Percentiles rank a stretch among this genome's conserved stretches.
Conservation (phyloP, 1,284 basidiomycete species). For the Puccinia triticina region DNA sequence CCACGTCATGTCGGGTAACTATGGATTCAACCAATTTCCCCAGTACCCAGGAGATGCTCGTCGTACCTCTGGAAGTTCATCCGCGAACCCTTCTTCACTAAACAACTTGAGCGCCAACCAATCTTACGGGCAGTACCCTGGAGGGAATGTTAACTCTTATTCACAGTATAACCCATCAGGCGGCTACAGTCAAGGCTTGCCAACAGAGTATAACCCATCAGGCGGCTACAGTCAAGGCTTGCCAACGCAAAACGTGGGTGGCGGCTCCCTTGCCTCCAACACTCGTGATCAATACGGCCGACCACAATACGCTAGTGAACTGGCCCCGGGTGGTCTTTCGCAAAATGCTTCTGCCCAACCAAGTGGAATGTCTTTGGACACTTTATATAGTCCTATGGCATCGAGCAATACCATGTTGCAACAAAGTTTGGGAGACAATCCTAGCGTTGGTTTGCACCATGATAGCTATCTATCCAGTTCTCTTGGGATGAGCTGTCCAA, state of each 20-base stretch:
- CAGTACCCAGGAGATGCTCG: slow-evolving; percentile 15
- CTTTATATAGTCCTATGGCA: background rate
- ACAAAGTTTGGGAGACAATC: background rate
- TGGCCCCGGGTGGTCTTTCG: background rate
- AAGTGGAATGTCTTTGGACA: background rate
- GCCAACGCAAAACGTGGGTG: background rate
- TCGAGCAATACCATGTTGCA: slow-evolving; percentile 5
- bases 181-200: too few species aligned
- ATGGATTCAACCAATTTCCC: slow-evolving; percentile 15
- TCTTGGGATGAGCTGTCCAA: slow-evolving; percentile 1
- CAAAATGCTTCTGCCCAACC: slow-evolving; percentile 6
- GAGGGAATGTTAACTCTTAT: background rate
- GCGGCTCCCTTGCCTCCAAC: background rate
- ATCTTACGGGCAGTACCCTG: background rate
- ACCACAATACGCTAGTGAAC: background rate
- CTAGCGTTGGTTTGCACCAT: background rate
- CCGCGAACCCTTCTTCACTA: background rate
- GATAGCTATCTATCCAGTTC: slow-evolving; percentile 9
- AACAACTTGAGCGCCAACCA: slow-evolving; percentile 20
- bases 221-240: slow-evolving; percentile 9
- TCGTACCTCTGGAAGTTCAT: background rate
- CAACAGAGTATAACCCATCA: too few species aligned
- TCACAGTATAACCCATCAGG: background rate
- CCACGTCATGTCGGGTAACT: slow-evolving; percentile 26
- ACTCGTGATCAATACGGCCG: slow-evolving; percentile 9